Evolutionary conservation across 768 basidiomycete genomes (phyloP).

Genomic region (Trametes meyenii): DNA sequence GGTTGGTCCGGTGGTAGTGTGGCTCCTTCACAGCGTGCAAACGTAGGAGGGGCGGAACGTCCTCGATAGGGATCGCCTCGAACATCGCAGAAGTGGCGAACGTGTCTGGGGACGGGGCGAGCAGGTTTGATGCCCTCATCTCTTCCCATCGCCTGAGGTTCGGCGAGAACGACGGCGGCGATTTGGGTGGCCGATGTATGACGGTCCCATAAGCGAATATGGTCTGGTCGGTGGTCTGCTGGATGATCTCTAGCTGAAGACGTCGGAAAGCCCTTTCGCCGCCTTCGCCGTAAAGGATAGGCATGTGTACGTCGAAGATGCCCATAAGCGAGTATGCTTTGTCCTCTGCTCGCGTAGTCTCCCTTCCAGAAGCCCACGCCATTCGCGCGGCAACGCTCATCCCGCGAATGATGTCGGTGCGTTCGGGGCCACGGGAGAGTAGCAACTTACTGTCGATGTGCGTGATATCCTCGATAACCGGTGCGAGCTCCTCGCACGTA

Average conservation of each 20-base stretch:
- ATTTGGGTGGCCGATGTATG: not conserved
- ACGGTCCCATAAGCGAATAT: constrained; percentile 1
- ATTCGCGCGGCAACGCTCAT: constrained; percentile 9
- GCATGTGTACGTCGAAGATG: constrained; percentile 12
- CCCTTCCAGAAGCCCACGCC: constrained; percentile 2
- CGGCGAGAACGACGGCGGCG: not conserved
- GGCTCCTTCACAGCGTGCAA: no score
- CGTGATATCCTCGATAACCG: constrained; percentile 1
- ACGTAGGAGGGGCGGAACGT: no score
- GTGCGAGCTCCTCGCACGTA: not conserved
- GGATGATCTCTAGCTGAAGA: constrained; percentile 12
- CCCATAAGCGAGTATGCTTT: constrained; percentile 14
- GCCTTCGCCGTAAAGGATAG: constrained; percentile 9
- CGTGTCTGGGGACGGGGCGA: no score
- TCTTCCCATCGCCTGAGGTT: not conserved
- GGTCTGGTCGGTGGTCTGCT: not conserved
- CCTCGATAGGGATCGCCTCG: no score
- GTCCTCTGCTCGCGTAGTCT: constrained; percentile 8
- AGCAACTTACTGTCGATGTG: not conserved
- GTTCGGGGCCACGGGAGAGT: not conserved
- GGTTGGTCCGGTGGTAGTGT: no score
- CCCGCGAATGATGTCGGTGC: not conserved
- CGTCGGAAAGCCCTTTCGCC: constrained; percentile 4
- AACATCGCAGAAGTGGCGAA: no score
- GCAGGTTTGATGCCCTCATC: no score